Conservation (phyloP, 345 rosid species). For the Raphanus sativus region DNA sequence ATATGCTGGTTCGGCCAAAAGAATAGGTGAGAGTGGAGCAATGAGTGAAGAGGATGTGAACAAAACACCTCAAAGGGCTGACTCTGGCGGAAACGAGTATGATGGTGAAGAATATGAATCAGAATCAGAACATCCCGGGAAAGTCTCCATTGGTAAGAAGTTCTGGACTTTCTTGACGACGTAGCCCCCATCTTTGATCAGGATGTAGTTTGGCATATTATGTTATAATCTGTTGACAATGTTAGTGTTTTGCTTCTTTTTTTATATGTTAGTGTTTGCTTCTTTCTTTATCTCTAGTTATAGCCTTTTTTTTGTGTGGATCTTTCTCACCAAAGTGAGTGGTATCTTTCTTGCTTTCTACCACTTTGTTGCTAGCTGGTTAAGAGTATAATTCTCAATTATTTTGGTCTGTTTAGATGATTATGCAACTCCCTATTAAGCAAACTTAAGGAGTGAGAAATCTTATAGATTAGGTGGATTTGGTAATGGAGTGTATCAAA, state of each 20-base stretch:
- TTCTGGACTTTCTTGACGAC: constrained; percentile 91
- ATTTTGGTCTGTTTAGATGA: constrained; percentile 36
- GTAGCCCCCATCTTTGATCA: constrained; percentile 32
- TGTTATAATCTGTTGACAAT: constrained; percentile 28
- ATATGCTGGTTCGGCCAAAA: constrained; percentile 43
- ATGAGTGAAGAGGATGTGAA: constrained; percentile 88
- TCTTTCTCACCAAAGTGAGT: constrained; percentile 16
- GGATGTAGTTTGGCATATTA: constrained; percentile 12
- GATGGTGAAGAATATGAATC: constrained; percentile 50
- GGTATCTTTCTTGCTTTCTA: constrained; percentile 9
- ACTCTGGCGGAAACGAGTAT: constrained; percentile 34
- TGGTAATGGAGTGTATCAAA: neutral
- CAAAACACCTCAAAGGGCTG: constrained; percentile 46
- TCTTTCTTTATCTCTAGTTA: constrained; percentile 21
- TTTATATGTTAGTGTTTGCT: constrained; percentile 28
- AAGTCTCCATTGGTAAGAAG: constrained; percentile 83
- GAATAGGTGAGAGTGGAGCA: constrained; percentile 41
- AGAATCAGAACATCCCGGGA: constrained; percentile 70
- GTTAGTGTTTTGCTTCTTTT: constrained; percentile 28
- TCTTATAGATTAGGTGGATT: neutral
- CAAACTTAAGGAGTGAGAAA: neutral
- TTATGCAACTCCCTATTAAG: neutral
- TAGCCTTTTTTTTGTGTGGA: constrained; percentile 8
- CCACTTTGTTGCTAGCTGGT: constrained; percentile 25
- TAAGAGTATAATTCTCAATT: constrained; percentile 32